Conservation (phyloP, 2,329 filamentous ascomycete genomes). For the Plectosphaerella cucumerina region DNA sequence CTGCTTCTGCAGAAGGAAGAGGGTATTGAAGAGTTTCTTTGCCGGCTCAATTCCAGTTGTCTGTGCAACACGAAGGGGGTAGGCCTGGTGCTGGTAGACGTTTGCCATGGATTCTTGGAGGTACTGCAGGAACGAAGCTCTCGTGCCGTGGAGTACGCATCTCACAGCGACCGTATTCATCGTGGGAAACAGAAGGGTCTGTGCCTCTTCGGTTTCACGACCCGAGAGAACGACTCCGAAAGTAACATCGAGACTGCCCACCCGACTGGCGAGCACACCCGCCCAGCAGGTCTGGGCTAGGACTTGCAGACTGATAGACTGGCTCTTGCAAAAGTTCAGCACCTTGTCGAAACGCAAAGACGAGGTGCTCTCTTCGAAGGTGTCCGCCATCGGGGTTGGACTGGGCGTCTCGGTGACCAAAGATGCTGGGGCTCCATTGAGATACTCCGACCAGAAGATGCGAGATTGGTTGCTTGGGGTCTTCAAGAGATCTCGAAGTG, state of each 20-base stretch:
- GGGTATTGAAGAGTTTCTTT: conserved; percentile 45
- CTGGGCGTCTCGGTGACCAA: conserved; percentile 16
- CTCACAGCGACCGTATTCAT: conserved; percentile 88
- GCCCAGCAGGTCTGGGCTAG: conserved; percentile 76
- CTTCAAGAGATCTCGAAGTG: conserved; percentile 51
- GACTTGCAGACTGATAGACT: conserved; percentile 70
- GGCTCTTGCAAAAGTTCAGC: conserved; percentile 57
- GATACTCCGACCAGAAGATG: conserved; percentile 68
- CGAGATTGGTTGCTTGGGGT: conserved; percentile 24
- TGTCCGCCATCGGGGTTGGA: conserved; percentile 25
- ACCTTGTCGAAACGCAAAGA: conserved; percentile 13
- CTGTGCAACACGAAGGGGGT: conserved; percentile 69
- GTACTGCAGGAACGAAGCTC: conserved; percentile 62
- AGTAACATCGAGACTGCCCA: conserved; percentile 64
- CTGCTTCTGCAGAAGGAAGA: conserved; percentile 50
- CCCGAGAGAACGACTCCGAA: conserved; percentile 85
- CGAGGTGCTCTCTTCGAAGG: conserved; percentile 28
- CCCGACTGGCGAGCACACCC: conserved; percentile 60
- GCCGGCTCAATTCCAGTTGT: conserved; percentile 27
- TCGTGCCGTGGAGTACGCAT: conserved; percentile 65
- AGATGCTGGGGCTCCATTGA: conserved; percentile 47
- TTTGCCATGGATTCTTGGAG: conserved; percentile 66
- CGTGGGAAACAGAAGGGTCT: conserved; percentile 73
- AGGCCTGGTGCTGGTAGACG: conserved; percentile 70
- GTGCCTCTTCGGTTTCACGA: conserved; percentile 67